Evolutionary conservation across 2,329 filamentous ascomycete genomes (phyloP), one percentile per base, ranked within the genome.

Genomic region (Ilyonectria mors-panacis): DNA sequence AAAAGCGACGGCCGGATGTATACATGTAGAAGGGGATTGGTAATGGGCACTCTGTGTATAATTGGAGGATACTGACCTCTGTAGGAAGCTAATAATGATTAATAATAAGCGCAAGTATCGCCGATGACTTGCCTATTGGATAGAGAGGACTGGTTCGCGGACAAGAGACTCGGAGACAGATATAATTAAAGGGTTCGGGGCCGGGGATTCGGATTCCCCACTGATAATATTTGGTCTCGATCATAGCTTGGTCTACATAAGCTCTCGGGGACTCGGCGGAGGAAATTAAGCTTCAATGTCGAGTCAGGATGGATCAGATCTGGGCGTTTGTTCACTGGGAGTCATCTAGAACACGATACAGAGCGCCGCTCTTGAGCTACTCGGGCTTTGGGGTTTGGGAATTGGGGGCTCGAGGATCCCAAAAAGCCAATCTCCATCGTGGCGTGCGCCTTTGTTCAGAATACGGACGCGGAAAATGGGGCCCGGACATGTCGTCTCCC

Each of bases 71-170:
- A 65, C 30, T 37, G 12, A 35, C 50, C 50, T 35, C 17, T 59
- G 59, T 57, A 67, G 51, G 21, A 69, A 63, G 57, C 58, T 75
- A 73, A 68, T 75, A 75, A 75, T 75, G 70, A 75, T 68, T 75
- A 75, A 75, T 39, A 15, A 26, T 75, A 75, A 66, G 73, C 71
- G 70, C 55, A 54, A 67, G 57, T 39, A 44, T 39, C 17, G 15
- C 44, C 47, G 26, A 33, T 45, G 23, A 13, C 5, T 17, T 17
- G 39, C 39, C n/a, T 17, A 8, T 42, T n/a, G 39, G 39, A n/a
- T 8, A 17, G 15, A 42, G 19, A 19, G 19, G 4, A 26, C 21
- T 8, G 44, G 30, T 19, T 12, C 56, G 51, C 15, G 21, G 13
- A 55, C 15, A 37, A 59, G 26, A 33, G 28, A 21, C 35, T 44